Evolutionary conservation across 2,329 filamentous ascomycete species (phyloP), one percentile per base, ranked within the genome.

Genomic region (Cercospora sojina): DNA sequence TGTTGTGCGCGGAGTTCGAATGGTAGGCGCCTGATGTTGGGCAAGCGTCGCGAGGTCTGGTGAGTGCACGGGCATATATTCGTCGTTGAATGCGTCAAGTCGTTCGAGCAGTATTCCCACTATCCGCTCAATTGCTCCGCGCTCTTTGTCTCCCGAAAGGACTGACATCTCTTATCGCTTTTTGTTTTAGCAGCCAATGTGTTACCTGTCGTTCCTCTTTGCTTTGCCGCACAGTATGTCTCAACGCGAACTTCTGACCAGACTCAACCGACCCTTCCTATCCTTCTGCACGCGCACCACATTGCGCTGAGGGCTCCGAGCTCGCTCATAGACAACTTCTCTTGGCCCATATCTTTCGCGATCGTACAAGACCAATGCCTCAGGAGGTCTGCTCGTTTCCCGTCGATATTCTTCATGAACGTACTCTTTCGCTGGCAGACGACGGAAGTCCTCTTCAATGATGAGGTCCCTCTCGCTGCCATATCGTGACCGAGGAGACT

Each of bases 211-310:
- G 38, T 41, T 41, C 5, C 38, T n/a, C 35, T 8, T 38, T 38
- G 35, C 35, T 41, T 3, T 9, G 35, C 16, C 7, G 16, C 2
- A 41, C 35, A 41, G 35, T 0, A 3, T 6, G 8, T 27, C 23
- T 80, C 83, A 86, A 80, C 88, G 85, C 82, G 88, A 88, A 76
- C 90, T 91, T 80, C 91, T 86, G 83, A 90, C 91, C 82, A 93
- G 88, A 84, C 89, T 87, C 88, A 95, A 89, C 91, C 90, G 95
- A 96, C 93, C 93, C 93, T 91, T 95, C 84, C 90, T 90, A 82
- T 97, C 92, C 84, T 91, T 92, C 81, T 92, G 91, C 74, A 97
- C 88, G 73, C 90, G 84, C 69, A 91, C 83, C 62, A 88, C 79
- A 66, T 88, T 86, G 59, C 84, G 80, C 43, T 79, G 78, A 23